Evolutionary conservation across 352 stramenopile genomes (phyloP).

Genomic region (Globisporangium abappressorium): DNA sequence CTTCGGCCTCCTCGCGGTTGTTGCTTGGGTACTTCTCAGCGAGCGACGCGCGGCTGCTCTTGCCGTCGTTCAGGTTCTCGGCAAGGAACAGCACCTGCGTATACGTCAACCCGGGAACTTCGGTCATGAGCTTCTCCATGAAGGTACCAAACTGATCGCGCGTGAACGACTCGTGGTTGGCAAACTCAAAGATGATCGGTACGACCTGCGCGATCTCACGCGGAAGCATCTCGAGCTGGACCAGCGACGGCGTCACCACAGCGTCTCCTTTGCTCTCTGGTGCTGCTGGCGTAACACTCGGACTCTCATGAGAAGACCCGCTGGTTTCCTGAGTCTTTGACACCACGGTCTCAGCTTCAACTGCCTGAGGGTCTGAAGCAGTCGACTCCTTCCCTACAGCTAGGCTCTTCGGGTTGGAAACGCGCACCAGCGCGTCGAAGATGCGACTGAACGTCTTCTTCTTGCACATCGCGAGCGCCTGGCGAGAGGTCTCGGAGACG

Average conservation of each 20-base stretch:
- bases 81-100: constrained; percentile 72
- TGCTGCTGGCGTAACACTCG: background rate
- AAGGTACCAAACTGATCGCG: constrained; percentile 35
- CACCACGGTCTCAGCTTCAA: background rate
- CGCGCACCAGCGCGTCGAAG: constrained; percentile 36
- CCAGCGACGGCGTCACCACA: constrained; percentile 26
- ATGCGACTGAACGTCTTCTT: constrained; percentile 54
- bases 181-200: constrained; percentile 65
- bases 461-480: constrained; percentile 56
- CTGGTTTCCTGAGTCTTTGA: background rate
- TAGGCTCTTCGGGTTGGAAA: constrained; percentile 4
- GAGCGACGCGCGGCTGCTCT: constrained; percentile 24
- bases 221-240: constrained; percentile 47
- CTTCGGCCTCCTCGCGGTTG: constrained; percentile 25
- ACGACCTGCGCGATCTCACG: constrained; percentile 53
- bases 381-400: background rate
- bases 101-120: constrained; percentile 64
- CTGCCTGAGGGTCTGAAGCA: background rate
- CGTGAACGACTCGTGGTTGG: constrained; percentile 43
- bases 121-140: constrained; percentile 64
- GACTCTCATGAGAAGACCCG: background rate
- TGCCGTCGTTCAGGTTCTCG: constrained; percentile 44
- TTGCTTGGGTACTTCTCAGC: constrained; percentile 11
- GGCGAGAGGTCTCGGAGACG: constrained; percentile 51
- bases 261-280: background rate